These are phyloP conservation scores for Discostella stelligeroides DNA, from an alignment of 108 stramenopile genomes.

Conservation along the genomic window DNA sequence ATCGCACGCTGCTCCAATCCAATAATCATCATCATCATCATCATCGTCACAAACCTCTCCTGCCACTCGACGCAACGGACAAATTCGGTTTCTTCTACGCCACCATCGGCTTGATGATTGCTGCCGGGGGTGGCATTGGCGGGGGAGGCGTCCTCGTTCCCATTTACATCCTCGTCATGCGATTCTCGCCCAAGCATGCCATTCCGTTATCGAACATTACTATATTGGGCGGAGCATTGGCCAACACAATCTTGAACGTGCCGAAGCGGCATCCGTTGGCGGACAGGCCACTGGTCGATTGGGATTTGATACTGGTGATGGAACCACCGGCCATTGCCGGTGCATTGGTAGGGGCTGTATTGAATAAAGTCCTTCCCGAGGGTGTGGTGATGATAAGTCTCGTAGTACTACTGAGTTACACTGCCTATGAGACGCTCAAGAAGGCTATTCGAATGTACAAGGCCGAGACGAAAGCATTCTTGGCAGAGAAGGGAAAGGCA, in stretches of 20 bases:
- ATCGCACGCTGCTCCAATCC: background rate
- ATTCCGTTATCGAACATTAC: slow-evolving; percentile 93
- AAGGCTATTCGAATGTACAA: slow-evolving; percentile 88
- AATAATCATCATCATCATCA: too few relatives aligned
- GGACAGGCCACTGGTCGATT: slow-evolving; percentile 92
- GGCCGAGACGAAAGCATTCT: slow-evolving; percentile 69
- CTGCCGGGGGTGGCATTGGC: slow-evolving; percentile 94
- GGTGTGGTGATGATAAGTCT: slow-evolving; percentile 81
- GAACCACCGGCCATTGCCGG: slow-evolving; percentile 94
- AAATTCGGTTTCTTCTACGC: slow-evolving; percentile 74
- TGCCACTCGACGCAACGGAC: slow-evolving; percentile 65
- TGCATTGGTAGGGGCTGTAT: slow-evolving; percentile 85
- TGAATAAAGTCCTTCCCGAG: slow-evolving; percentile 87
- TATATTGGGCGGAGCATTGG: slow-evolving; percentile 89
- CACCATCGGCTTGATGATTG: slow-evolving; percentile 86
- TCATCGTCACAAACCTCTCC: slow-evolving; percentile 37
- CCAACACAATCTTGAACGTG: slow-evolving; percentile 82
- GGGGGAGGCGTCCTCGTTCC: slow-evolving; percentile 93
- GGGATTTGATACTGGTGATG: slow-evolving; percentile 97
- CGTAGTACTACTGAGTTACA: slow-evolving; percentile 78
- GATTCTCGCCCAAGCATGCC: slow-evolving; percentile 85
- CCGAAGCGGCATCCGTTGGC: slow-evolving; percentile 88
- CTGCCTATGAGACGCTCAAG: slow-evolving; percentile 81
- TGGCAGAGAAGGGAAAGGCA: slow-evolving; percentile 15
- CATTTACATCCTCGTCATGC: slow-evolving; percentile 89